A percentile compares a stretch with the other conserved stretches of the same genome.
phyloP scores from a whole-genome alignment of 192 early-diverging fungal species.

The Gonapodya prolifera region DNA sequence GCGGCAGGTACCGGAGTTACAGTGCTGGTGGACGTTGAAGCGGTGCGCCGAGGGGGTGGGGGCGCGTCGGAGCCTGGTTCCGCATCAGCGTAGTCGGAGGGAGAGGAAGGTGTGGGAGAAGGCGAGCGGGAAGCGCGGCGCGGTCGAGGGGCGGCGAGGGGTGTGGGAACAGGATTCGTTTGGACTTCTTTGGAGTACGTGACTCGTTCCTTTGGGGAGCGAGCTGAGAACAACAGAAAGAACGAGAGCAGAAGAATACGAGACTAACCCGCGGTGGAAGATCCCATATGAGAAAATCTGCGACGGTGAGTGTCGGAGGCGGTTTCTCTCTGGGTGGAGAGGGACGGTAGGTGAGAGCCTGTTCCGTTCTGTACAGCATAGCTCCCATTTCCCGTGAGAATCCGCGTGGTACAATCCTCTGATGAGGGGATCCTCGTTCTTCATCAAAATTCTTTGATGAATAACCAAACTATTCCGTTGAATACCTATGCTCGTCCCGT shows the following conservation, averaged over 20 bases:
- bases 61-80: background rate
- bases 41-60: background rate
- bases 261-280: conserved; percentile 60
- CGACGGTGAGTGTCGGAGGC: conserved; percentile 42
- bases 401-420: background rate
- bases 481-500: conserved; percentile 16
- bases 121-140: background rate
- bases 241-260: background rate
- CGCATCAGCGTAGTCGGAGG: background rate
- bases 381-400: background rate
- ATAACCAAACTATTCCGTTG: background rate
- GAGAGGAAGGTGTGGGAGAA: background rate
- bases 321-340: conserved; percentile 20
- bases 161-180: conserved; percentile 13
- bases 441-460: background rate
- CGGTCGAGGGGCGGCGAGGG: background rate
- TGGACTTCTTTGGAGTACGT: conserved; percentile 76
- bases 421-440: background rate
- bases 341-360: conserved; percentile 11
- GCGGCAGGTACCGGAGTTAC: background rate
- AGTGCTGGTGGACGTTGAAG: conserved; percentile 8
- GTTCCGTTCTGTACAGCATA: background rate
- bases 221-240: background rate
- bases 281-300: conserved; percentile 71
- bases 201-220: conserved; percentile 48